These are phyloP conservation scores for Starmerella khaoyaiensis DNA, from an alignment of 805 yeast species.

Conservation along the genomic window DNA sequence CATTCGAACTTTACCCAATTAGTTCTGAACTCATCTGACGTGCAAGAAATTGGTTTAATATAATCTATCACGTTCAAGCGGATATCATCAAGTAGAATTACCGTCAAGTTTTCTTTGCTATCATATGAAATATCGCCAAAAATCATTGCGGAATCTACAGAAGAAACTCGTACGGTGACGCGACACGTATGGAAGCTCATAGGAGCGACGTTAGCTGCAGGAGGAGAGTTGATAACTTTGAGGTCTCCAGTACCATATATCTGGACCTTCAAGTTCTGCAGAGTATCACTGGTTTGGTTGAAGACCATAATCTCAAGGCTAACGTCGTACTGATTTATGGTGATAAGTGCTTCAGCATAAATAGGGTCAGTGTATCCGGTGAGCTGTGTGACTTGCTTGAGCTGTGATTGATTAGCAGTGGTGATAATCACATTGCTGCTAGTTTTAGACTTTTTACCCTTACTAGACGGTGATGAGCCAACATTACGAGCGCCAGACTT, in stretches of 20 bases:
- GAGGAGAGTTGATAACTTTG: constrained; percentile 84
- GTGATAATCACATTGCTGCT: constrained; percentile 5
- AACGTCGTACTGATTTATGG: constrained; percentile 93
- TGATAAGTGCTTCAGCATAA: constrained; percentile 92
- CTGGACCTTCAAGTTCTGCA: constrained; percentile 83
- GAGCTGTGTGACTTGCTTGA: constrained; percentile 77
- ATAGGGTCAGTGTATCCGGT: constrained; percentile 99
- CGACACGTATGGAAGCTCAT: constrained; percentile 88
- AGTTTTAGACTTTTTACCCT: not conserved
- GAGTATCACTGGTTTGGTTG: constrained; percentile 80
- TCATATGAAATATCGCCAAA: constrained; percentile 95
- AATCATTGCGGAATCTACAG: constrained; percentile 96
- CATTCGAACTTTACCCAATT: constrained; percentile 99
- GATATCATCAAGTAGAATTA: constrained; percentile 85
- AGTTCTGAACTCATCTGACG: constrained; percentile 79
- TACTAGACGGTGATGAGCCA: not conserved
- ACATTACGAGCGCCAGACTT: too few relatives aligned
- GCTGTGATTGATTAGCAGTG: constrained; percentile 43
- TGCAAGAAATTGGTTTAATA: constrained; percentile 84
- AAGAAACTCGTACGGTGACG: constrained; percentile 82
- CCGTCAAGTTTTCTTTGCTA: constrained; percentile 86
- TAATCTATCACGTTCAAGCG: constrained; percentile 96
- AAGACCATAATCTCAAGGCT: constrained; percentile 86
- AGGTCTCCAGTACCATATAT: constrained; percentile 93
- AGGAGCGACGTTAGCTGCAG: constrained; percentile 86